Conservation (phyloP, 2,329 filamentous ascomycete genomes). For the Diaporthe sp. region DNA sequence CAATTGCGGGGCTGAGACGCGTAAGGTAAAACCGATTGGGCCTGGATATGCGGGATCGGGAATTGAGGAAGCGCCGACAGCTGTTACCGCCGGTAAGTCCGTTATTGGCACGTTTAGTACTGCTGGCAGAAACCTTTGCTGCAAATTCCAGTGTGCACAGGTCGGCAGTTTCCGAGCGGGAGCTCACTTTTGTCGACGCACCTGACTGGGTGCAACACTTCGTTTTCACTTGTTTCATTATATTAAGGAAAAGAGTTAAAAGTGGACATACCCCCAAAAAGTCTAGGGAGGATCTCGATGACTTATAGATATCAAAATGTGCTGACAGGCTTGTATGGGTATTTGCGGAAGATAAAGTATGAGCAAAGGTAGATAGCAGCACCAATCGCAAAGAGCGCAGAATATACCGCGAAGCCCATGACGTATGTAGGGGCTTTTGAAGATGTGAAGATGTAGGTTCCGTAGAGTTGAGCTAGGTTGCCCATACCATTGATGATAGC, state of each 20-base stretch:
- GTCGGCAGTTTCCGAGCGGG: not conserved
- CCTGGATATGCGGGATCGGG: not conserved
- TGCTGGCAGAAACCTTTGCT: not conserved
- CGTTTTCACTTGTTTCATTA: too few relatives aligned
- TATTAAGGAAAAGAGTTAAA: too few relatives aligned
- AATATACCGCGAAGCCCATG: not conserved
- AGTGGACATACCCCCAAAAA: not conserved
- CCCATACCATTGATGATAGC: not conserved
- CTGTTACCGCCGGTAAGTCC: not conserved
- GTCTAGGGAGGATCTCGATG: not conserved
- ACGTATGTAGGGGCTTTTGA: not conserved
- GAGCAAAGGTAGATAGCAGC: not conserved
- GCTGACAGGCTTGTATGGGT: not conserved
- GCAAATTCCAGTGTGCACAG: not conserved
- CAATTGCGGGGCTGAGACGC: not conserved
- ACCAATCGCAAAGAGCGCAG: not conserved
- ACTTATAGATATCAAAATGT: not conserved
- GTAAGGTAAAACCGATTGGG: not conserved
- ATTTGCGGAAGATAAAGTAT: not conserved
- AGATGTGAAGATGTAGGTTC: not conserved
- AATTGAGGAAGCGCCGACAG: not conserved
- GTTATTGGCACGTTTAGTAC: not conserved
- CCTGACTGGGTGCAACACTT: not conserved
- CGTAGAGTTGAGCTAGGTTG: not conserved
- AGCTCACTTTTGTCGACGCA: not conserved